Percentiles rank a stretch among this genome's conserved stretches.
Conservation (phyloP, 2,329 filamentous ascomycete species). For the Arthroderma uncinatum region DNA sequence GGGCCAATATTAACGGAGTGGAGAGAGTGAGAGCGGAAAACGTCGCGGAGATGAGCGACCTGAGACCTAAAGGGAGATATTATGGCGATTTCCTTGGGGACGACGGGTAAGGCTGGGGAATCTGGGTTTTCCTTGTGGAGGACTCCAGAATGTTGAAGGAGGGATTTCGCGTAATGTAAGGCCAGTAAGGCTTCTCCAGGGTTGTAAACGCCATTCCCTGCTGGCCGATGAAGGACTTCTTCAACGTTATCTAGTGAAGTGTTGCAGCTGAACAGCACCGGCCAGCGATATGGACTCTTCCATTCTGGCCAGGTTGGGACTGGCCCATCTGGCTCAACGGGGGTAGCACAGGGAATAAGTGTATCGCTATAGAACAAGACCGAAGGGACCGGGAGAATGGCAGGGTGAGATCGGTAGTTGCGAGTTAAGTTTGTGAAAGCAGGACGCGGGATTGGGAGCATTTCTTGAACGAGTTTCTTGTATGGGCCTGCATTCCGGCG, state of each 20-base stretch:
- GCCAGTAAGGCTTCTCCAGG: constrained; percentile 15
- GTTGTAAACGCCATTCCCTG: constrained; percentile 17
- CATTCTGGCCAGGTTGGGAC: constrained; percentile 26
- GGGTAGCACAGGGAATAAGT: constrained; percentile 30
- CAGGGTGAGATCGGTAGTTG: constrained; percentile 39
- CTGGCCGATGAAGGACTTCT: constrained; percentile 21
- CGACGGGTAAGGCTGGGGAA: constrained; percentile 16
- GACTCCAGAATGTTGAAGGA: constrained; percentile 23
- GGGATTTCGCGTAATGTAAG: constrained; percentile 11
- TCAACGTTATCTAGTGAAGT: constrained; percentile 31
- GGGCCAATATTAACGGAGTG: constrained; percentile 37
- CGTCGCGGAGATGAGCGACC: constrained; percentile 30
- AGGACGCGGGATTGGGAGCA: constrained; percentile 34
- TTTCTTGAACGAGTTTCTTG: constrained; percentile 17
- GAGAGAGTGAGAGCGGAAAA: constrained; percentile 25
- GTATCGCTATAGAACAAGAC: constrained; percentile 37
- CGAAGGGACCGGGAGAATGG: constrained; percentile 34
- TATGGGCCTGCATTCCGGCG: constrained; percentile 19
- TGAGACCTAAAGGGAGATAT: constrained; percentile 39
- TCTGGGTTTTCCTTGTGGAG: constrained; percentile 16
- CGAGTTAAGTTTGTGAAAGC: constrained; percentile 36
- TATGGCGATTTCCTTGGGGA: constrained; percentile 32
- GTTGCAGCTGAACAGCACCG: constrained; percentile 34
- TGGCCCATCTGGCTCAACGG: constrained; percentile 7
- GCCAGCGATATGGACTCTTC: constrained; percentile 29